These are phyloP conservation scores for Cardamine resedifolia DNA, from an alignment of 345 rosid species.

Conservation along the genomic window DNA sequence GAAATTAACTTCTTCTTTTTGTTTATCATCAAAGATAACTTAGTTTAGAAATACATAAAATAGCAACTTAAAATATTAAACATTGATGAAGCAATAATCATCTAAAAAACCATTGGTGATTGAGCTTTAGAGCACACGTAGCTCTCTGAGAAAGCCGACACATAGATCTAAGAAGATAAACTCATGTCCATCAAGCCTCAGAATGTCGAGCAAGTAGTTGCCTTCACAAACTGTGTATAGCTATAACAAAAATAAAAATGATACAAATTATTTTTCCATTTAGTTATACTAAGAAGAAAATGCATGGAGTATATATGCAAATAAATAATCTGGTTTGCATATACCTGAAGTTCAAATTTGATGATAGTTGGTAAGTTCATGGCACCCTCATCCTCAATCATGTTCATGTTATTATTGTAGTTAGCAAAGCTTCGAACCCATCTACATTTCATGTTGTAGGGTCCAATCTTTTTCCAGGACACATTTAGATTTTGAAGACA, in stretches of 20 bases:
- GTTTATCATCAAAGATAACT: background rate
- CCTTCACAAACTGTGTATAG: constrained; percentile 70
- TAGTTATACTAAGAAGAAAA: background rate
- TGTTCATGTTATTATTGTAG: constrained; percentile 32
- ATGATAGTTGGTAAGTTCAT: constrained; percentile 48
- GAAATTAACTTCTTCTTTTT: background rate
- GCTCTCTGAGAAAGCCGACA: constrained; percentile 64
- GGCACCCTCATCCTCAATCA: constrained; percentile 41
- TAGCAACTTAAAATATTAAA: background rate
- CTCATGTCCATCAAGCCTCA: constrained; percentile 69
- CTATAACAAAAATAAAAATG: constrained; percentile 39
- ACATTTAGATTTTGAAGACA: constrained; percentile 72
- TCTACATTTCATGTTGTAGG: constrained; percentile 84
- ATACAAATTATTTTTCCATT: background rate
- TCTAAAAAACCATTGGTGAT: background rate
- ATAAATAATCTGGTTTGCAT: no score
- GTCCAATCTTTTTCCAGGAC: constrained; percentile 83
- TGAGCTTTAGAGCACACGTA: constrained; percentile 50
- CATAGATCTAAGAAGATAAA: constrained; percentile 80
- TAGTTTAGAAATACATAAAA: background rate
- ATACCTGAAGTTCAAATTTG: constrained; percentile 85
- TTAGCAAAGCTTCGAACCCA: constrained; percentile 58
- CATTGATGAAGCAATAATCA: background rate
- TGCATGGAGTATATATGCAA: background rate
- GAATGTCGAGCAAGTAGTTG: constrained; percentile 74